Evolutionary conservation across 371 early-diverging fungal genomes (phyloP).

Genomic region (Thermomucor indicae-seudaticae): DNA sequence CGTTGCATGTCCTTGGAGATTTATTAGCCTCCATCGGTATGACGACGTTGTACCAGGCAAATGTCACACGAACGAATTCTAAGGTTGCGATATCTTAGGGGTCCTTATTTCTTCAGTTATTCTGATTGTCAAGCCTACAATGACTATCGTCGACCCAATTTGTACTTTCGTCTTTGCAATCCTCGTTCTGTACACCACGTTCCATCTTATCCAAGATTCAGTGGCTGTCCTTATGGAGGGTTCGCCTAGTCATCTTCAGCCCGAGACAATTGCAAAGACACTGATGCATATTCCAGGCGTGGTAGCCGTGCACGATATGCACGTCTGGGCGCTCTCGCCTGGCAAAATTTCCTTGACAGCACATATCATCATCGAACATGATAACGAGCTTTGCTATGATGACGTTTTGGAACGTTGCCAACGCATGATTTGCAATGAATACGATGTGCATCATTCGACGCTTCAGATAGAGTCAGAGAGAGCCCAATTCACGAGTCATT

Average conservation of each 20-base stretch:
- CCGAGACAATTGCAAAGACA: constrained; percentile 52
- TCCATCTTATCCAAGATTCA: constrained; percentile 55
- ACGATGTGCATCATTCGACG: constrained; percentile 68
- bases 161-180: constrained; percentile 84
- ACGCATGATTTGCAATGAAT: constrained; percentile 56
- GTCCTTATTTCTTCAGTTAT: constrained; percentile 79
- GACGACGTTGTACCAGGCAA: not conserved
- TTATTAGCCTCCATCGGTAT: constrained; percentile 72
- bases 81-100: constrained; percentile 25
- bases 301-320: constrained; percentile 63
- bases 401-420: constrained; percentile 55
- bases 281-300: constrained; percentile 55
- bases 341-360: constrained; percentile 57
- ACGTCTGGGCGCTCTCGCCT: constrained; percentile 71
- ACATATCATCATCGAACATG: constrained; percentile 29
- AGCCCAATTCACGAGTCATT: constrained; percentile 15
- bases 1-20: constrained; percentile 84
- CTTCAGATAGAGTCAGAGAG: constrained; percentile 62
- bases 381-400: constrained; percentile 30
- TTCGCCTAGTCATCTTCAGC: constrained; percentile 60
- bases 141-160: constrained; percentile 76
- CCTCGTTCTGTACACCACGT: constrained; percentile 74
- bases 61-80: not conserved
- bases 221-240: constrained; percentile 75
- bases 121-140: constrained; percentile 64